Evolutionary conservation across 179 eudicot genomes (phyloP).

Genomic region (Drosera spatulata): DNA sequence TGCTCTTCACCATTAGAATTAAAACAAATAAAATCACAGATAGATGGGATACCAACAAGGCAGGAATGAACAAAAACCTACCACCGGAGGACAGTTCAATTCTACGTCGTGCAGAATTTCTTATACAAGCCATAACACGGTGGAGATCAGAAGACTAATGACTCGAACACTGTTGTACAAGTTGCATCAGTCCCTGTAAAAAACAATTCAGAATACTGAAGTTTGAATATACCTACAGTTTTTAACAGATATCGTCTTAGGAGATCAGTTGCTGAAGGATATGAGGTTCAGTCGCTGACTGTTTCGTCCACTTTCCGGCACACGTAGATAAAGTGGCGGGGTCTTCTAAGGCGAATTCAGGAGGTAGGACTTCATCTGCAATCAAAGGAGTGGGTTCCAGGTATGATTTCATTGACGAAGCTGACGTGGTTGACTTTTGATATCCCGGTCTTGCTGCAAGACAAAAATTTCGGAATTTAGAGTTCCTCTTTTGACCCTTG

Average conservation of each 20-base stretch:
- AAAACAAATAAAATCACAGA: too few species aligned
- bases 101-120: too few species aligned
- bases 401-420: conserved; percentile 28
- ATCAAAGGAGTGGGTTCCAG: conserved; percentile 52
- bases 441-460: conserved; percentile 86
- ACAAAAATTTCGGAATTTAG: neutral
- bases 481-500: too few species aligned
- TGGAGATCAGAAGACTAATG: too few species aligned
- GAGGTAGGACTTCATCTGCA: conserved; percentile 52
- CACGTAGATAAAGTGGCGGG: conserved; percentile 83
- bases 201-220: neutral
- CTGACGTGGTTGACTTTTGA: conserved; percentile 32
- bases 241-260: neutral
- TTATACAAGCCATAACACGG: too few species aligned
- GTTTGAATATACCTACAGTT: neutral
- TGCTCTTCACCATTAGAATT: too few species aligned
- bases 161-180: neutral
- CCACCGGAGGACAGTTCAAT: too few species aligned
- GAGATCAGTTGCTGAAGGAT: conserved; percentile 18
- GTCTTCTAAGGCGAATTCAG: conserved; percentile 60
- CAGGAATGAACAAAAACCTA: too few species aligned
- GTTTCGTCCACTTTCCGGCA: conserved; percentile 44
- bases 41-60: too few species aligned
- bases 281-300: conserved; percentile 14
- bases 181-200: neutral